Base-by-base conservation (phyloP, 768 basidiomycete genomes). In the Boletus reticulatus region DNA sequence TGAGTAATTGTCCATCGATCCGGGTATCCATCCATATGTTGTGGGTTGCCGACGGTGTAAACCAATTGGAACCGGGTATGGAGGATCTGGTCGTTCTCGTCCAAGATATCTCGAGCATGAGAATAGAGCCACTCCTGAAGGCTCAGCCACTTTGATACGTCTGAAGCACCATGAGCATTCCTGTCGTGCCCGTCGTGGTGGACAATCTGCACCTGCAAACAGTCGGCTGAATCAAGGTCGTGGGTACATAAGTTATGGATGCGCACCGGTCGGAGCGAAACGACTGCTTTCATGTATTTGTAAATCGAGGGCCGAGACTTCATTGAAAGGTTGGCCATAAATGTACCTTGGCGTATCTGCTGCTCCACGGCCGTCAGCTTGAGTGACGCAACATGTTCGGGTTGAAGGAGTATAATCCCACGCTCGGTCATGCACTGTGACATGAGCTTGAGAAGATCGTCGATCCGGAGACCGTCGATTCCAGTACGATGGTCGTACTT, bases 361-460 rank as follows among this genome's bases (percentile, higher is more conserved):
- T 12, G 12, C 34, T 36, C 34, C 14, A 36, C 13, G 6, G 11
- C 14, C 34, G 5, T 36, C 34, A 36, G 6, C 6, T 36, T 14
- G 34, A 36, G 34, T 1, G 34, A 36, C 34, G 14, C 34, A 11
- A 36, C 34, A 36, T 36, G 34, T 36, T 36, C 13, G 14, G 34
- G 34, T 6, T 36, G 34, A 14, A 36, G 12, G 13, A 36, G 34
- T 14, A 36, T 4, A 36, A 36, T 36, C 11, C 34, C 34, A 36
- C 34, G 34, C 14, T 36, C 34, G 1, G 4, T 14, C 34, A 36
- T 65, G 55, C 80, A 83, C 32, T 66, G 66, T 27, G 70, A 56
- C 52, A 73, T 70, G 17, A 82, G 51, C 19, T 43, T 19, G 11
- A 58, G 57, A n/a, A 80, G 64, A 17, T 37, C 44, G 4, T 52